These are phyloP conservation scores for Conringia planisiliqua DNA, from an alignment of 345 rosid genomes.

Conservation along the genomic window DNA sequence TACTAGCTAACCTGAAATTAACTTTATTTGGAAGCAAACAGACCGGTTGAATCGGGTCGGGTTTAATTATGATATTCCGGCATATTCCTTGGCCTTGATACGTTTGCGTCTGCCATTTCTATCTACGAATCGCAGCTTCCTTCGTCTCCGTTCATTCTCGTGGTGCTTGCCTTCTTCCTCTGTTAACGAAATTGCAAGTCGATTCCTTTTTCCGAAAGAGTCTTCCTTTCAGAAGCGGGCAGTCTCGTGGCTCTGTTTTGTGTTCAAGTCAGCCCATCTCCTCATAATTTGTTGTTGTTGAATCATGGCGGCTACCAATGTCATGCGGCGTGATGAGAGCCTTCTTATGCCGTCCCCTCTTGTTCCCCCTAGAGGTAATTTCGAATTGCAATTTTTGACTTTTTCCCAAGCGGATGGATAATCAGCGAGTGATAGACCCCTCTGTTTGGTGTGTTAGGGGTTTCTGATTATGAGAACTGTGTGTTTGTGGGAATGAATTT, in stretches of 20 bases:
- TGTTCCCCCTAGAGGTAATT: slow-evolving; percentile 47
- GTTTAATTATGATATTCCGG: background rate
- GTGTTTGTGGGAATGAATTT: background rate
- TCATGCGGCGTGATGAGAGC: slow-evolving; percentile 56
- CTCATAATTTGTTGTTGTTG: background rate
- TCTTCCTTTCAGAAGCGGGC: background rate
- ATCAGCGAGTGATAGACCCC: background rate
- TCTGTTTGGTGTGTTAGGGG: background rate
- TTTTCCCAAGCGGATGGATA: background rate
- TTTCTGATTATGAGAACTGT: background rate
- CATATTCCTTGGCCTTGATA: slow-evolving; percentile 8
- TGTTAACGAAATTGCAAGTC: background rate
- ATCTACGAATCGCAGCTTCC: background rate
- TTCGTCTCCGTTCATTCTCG: slow-evolving; percentile 2
- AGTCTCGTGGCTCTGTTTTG: background rate
- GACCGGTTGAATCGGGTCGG: background rate
- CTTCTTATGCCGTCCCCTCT: slow-evolving; percentile 44
- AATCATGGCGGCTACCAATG: slow-evolving; percentile 67
- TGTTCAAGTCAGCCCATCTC: background rate
- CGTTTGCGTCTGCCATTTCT: background rate
- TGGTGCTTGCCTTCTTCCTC: background rate
- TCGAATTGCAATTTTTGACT: background rate
- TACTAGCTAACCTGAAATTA: background rate
- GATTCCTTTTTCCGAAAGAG: background rate
- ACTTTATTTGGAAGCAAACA: background rate